Percentiles rank a stretch among this genome's conserved stretches.
These are phyloP conservation scores for Cerioporus squamosus DNA, from an alignment of 1,284 basidiomycete species.

Conservation along the genomic window DNA sequence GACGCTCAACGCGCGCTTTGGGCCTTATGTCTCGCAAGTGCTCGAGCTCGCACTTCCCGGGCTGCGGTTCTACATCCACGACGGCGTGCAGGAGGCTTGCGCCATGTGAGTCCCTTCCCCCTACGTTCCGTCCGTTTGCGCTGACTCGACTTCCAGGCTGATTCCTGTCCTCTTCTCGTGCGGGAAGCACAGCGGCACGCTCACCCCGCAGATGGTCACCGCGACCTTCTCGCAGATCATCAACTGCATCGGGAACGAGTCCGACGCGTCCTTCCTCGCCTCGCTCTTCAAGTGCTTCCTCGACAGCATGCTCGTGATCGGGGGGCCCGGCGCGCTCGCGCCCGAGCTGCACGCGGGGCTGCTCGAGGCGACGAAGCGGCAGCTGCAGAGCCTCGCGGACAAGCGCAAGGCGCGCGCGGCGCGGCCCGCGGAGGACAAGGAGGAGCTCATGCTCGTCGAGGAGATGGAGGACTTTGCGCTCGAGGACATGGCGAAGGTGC, in stretches of 20 bases:
- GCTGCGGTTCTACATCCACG: constrained; percentile 78
- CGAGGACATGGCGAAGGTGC: constrained; percentile 72
- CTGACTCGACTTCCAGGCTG: constrained; percentile 49
- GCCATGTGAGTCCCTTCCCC: constrained; percentile 56
- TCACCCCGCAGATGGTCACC: constrained; percentile 72
- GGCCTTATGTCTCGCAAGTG: constrained; percentile 71
- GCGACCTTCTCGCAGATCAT: constrained; percentile 73
- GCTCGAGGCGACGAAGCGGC: constrained; percentile 69
- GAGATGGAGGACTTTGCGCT: constrained; percentile 77
- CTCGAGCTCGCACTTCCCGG: constrained; percentile 76
- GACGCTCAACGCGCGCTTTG: constrained; percentile 69
- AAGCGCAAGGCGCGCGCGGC: constrained; percentile 58
- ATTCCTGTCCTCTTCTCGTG: constrained; percentile 75
- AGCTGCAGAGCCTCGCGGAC: constrained; percentile 69
- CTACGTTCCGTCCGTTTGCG: not conserved
- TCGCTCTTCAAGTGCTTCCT: constrained; percentile 79
- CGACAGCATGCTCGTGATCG: constrained; percentile 69
- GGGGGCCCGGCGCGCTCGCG: constrained; percentile 54
- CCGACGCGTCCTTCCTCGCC: constrained; percentile 74
- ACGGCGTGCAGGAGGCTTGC: constrained; percentile 81
- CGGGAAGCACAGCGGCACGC: constrained; percentile 69
- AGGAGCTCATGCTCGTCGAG: constrained; percentile 71
- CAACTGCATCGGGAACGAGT: constrained; percentile 66
- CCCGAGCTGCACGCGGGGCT: constrained; percentile 56
- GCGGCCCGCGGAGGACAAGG: constrained; percentile 57